These are phyloP conservation scores for Apiospora pterosperma DNA, from an alignment of 2,329 filamentous ascomycete species.

Conservation along the genomic window DNA sequence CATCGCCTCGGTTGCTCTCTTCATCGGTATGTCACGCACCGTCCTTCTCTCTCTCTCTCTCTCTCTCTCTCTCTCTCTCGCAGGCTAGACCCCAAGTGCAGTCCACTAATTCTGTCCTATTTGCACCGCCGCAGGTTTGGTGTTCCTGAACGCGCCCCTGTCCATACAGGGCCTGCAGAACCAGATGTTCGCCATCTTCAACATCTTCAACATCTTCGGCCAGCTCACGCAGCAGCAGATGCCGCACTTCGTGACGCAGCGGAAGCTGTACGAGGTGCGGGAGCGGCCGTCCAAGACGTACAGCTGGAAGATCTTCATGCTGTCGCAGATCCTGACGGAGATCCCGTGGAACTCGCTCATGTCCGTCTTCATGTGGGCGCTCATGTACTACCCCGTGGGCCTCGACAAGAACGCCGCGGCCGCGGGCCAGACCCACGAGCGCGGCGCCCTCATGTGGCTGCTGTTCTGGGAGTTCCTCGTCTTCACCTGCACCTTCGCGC, in stretches of 20 bases:
- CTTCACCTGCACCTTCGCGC: constrained; percentile 69
- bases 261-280: constrained; percentile 72
- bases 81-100: background rate
- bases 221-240: constrained; percentile 69
- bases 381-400: constrained; percentile 64
- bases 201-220: constrained; percentile 72
- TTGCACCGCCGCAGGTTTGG: background rate
- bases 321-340: constrained; percentile 69
- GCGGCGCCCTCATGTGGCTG: constrained; percentile 1
- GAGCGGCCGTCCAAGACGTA: constrained; percentile 74
- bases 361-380: constrained; percentile 59
- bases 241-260: constrained; percentile 72
- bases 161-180: constrained; percentile 67
- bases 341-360: constrained; percentile 67
- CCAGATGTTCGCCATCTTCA: constrained; percentile 72
- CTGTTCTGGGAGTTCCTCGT: constrained; percentile 56
- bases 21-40: constrained; percentile 54
- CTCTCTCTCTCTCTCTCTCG: background rate
- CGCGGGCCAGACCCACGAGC: background rate
- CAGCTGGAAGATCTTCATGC: constrained; percentile 71
- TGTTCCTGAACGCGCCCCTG: constrained; percentile 1
- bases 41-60: constrained; percentile 48
- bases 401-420: background rate
- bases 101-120: no score
- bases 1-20: constrained; percentile 46